Percentiles rank a stretch among this genome's conserved stretches.
These are phyloP conservation scores for Sugiyamaella chiloensis DNA, from an alignment of 805 yeast species.

Conservation along the genomic window DNA sequence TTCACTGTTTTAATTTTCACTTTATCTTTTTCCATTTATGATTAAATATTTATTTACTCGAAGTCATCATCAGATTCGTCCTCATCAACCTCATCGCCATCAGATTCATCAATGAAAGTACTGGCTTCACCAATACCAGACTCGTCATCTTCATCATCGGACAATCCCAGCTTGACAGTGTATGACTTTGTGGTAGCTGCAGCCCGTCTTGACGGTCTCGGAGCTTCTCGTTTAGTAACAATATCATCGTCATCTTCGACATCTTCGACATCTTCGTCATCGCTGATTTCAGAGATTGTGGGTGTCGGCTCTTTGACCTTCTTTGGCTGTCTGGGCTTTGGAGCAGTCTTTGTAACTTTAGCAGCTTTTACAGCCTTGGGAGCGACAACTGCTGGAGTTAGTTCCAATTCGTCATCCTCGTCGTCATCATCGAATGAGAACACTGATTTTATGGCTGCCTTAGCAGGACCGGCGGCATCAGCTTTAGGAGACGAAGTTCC, in stretches of 20 bases:
- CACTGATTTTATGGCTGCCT: not conserved
- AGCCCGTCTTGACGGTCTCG: constrained; percentile 27
- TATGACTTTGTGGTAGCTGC: constrained; percentile 26
- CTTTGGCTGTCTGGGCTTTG: constrained; percentile 17
- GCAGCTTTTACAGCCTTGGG: constrained; percentile 20
- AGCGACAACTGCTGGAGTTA: constrained; percentile 9
- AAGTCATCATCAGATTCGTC: constrained; percentile 6
- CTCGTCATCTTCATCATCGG: constrained; percentile 18
- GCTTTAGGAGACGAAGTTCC: not conserved
- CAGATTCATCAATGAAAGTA: constrained; percentile 1
- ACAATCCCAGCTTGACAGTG: constrained; percentile 10
- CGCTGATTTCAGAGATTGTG: constrained; percentile 22
- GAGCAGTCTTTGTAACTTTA: constrained; percentile 20
- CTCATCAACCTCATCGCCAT: not conserved
- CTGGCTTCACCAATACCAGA: constrained; percentile 9
- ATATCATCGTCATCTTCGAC: constrained; percentile 15
- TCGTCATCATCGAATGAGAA: constrained; percentile 10
- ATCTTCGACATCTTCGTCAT: constrained; percentile 16
- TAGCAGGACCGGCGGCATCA: not conserved
- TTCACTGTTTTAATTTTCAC: not conserved
- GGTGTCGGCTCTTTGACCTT: not conserved
- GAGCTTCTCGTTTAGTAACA: constrained; percentile 12
- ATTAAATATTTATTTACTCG: not conserved
- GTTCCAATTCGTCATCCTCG: not conserved
- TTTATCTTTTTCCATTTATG: not conserved